Conservation (phyloP, 2,329 filamentous ascomycete genomes). For the Beauveria asiatica region DNA sequence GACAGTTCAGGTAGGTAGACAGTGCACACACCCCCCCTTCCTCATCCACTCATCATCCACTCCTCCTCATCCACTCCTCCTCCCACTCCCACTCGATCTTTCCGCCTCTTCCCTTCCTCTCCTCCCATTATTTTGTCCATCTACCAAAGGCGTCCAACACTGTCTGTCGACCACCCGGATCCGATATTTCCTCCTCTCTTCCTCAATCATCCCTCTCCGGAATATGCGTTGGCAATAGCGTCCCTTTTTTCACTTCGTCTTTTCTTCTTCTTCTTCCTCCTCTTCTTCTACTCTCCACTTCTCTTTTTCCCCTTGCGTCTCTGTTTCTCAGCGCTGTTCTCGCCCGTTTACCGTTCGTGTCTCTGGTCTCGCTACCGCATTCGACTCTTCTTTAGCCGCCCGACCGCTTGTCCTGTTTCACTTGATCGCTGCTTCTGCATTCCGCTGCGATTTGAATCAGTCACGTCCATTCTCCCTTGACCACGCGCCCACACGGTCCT, state of each 20-base stretch:
- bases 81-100: constrained; percentile 16
- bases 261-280: background rate
- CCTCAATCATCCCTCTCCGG: background rate
- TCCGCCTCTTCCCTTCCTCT: background rate
- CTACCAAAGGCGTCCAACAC: background rate
- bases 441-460: constrained; percentile 16
- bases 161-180: background rate
- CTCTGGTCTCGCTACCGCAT: background rate
- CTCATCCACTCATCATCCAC: constrained; percentile 15
- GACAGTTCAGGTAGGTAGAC: too few relatives aligned
- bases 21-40: constrained; percentile 14
- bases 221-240: constrained; percentile 3
- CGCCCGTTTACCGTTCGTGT: constrained; percentile 15
- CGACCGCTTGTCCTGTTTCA: constrained; percentile 15
- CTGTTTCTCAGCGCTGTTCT: background rate
- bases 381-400: constrained; percentile 11
- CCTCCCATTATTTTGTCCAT: background rate
- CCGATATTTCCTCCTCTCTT: background rate
- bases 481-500: background rate
- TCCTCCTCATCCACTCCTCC: constrained; percentile 12
- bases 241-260: background rate
- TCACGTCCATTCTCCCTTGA: constrained; percentile 14
- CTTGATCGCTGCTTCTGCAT: constrained; percentile 15
- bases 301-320: background rate
- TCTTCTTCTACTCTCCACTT: background rate